Percentiles rank a stretch among this genome's conserved stretches.
Conservation (phyloP, 148 eudicot genomes). For the Camellia sinensis region DNA sequence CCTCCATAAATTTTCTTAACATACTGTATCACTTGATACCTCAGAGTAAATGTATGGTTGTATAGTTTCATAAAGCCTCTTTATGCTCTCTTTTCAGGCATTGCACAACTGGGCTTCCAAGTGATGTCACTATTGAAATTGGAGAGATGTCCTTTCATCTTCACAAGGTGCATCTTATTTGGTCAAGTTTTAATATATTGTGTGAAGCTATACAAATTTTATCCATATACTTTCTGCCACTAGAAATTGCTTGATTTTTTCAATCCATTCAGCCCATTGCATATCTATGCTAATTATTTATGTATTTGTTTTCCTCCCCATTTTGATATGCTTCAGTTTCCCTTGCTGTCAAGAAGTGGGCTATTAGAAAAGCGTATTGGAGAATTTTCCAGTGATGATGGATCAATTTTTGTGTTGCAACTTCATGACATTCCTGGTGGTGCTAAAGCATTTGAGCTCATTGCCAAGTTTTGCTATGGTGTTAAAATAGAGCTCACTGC, state of each 20-base stretch:
- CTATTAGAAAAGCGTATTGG: constrained; percentile 54
- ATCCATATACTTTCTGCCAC: background rate
- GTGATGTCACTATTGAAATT: constrained; percentile 67
- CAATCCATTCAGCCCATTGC: background rate
- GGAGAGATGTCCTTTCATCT: constrained; percentile 56
- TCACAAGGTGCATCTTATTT: constrained; percentile 49
- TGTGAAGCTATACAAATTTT: background rate
- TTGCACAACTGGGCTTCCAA: constrained; percentile 68
- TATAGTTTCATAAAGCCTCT: background rate
- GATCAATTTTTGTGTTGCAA: constrained; percentile 34
- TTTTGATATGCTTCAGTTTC: constrained; percentile 40
- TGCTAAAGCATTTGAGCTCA: constrained; percentile 61
- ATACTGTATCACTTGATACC: background rate
- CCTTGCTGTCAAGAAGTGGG: constrained; percentile 66
- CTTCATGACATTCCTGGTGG: constrained; percentile 69
- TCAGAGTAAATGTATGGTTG: background rate
- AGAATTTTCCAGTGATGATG: constrained; percentile 37
- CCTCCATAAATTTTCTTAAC: background rate
- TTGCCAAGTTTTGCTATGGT: constrained; percentile 63
- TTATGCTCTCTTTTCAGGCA: constrained; percentile 38
- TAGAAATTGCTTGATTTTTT: background rate
- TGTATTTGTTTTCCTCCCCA: background rate
- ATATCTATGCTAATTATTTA: background rate
- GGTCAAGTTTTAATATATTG: background rate
- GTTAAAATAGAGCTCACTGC: constrained; percentile 64